Evolutionary conservation across 2,329 filamentous ascomycete genomes (phyloP), one percentile per base, ranked within the genome.

Genomic region (Colletotrichum viniferum): DNA sequence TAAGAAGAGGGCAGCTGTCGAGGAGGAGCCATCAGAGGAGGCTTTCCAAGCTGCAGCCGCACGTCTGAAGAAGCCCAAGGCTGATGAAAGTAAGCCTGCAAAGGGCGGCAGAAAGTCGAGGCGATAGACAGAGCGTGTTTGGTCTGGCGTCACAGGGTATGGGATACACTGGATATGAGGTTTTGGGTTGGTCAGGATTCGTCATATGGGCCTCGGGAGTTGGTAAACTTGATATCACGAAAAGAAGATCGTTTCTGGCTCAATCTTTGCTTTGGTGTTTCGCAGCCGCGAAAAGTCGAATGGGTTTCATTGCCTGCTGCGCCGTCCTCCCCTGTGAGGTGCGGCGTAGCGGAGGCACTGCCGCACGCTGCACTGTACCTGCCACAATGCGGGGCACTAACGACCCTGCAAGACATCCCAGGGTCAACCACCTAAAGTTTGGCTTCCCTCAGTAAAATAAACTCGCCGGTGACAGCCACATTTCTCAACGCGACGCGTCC

Each of bases 11-110:
- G 85, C 84, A 30, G 83, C 90, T 30, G 87, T 90, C 1, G 93
- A 95, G 79, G 93, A 94, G 76, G 89, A 91, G 80, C 89, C 90
- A 2, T 89, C 89, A 0, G 91, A 93, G 77, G 90, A 92, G 78
- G 90, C 88, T 0, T 92, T 93, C 72, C 88, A 91, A 75, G 89
- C 88, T 7, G 89, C 90, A 7, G 90, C 90, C 3, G 86, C 88
- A 13, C 88, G 85, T 77, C 82, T 92, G 74, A 82, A 83, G 72
- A 86, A 85, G 80, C 82, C 80, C 43, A 80, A 80, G 77, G 77
- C 76, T 7, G 79, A 77, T 21, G 77, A 76, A 28, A 72, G 73
- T 55, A 74, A 70, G 60, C 18, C 65, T 24, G 30, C 36, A 16
- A 74, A 62, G 61, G 62, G 62, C 13, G 48, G 70, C 56, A 52